Evolutionary conservation across 1,139 yeast genomes (phyloP).

Genomic region (Magnusiomyces clavatus): DNA sequence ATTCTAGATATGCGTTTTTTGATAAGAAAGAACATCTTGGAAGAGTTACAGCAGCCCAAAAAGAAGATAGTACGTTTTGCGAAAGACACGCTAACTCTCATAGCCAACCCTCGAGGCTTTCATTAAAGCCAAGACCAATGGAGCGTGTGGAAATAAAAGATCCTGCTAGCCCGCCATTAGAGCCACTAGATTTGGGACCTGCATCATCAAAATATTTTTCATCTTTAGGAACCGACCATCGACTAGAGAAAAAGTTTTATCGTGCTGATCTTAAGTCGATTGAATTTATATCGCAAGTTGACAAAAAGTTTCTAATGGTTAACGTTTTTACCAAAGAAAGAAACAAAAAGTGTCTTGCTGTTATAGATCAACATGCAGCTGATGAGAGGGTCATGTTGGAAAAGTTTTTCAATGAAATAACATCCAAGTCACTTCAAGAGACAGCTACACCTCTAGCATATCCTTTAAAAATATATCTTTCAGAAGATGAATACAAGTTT

Average conservation of each 20-base stretch:
- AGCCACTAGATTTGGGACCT: not conserved
- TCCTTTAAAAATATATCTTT: slow-evolving; percentile 24
- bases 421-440: slow-evolving; percentile 3
- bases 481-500: slow-evolving; percentile 28
- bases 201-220: slow-evolving; percentile 1
- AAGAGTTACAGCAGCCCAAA: not conserved
- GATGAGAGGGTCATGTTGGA: slow-evolving; percentile 65
- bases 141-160: no score
- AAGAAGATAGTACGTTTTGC: not conserved
- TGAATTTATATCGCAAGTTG: slow-evolving; percentile 42
- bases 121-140: no score
- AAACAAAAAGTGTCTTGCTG: slow-evolving; percentile 26
- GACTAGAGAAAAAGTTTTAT: slow-evolving; percentile 9
- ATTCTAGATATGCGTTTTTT: not conserved
- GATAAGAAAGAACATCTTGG: slow-evolving; percentile 1
- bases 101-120: no score
- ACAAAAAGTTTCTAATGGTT: slow-evolving; percentile 49
- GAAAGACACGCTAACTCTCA: no score
- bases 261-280: slow-evolving; percentile 10
- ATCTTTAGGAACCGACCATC: not conserved
- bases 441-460: slow-evolving; percentile 9
- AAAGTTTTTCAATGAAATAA: slow-evolving; percentile 23
- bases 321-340: slow-evolving; percentile 17
- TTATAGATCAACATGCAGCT: slow-evolving; percentile 72
- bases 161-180: no score